Base-by-base conservation (phyloP, 108 stramenopile species). In the Conticribra guillardii region DNA sequence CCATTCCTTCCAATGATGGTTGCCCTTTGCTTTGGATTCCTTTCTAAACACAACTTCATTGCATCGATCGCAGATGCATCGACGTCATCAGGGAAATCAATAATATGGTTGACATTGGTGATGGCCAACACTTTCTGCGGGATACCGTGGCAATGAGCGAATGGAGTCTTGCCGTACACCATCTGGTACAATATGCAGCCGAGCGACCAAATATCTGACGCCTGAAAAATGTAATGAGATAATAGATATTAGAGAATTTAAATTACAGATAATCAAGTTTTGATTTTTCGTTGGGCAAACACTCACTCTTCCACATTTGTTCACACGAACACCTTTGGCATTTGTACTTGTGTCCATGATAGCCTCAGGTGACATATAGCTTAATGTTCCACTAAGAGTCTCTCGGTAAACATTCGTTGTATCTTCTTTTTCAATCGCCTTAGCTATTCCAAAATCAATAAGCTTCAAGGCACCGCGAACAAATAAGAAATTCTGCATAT, bases 401-500 rank as follows among this genome's bases (percentile, higher is more conserved):
- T 99, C 98, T 32, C 98, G 81, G 54, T 95, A 95, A 63, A 99
- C 96, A 83, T 99, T 99, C 0, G 97, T 98, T 30, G 99, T 99
- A 63, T 98, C 98, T 60, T 97, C 93, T 22, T 79, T 88, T 59
- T 89, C 84, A 54, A 99, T 99, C 2, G 96, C 96, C 68, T 98
- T 98, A 23, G 99, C 97, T 52, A 99, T 99, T 30, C 99, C 99
- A 69, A 99, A 99, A 82, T 99, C 99, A 57, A 99, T 99, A 7
- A 99, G 89, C 71, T 99, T 99, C 34, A 99, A 81, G 23, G 88
- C 81, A 17, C 99, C 99, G 32, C 84, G 79, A n/a, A 98, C 92
- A 64, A 94, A 94, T 47, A 96, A 77, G 76, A 94, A 94, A 67
- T 94, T 94, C 68, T 74, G 19, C 8, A 17, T 23, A 16, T 24